Base-by-base conservation (phyloP, 306 rosid species). In the Lathyrus sativus region DNA sequence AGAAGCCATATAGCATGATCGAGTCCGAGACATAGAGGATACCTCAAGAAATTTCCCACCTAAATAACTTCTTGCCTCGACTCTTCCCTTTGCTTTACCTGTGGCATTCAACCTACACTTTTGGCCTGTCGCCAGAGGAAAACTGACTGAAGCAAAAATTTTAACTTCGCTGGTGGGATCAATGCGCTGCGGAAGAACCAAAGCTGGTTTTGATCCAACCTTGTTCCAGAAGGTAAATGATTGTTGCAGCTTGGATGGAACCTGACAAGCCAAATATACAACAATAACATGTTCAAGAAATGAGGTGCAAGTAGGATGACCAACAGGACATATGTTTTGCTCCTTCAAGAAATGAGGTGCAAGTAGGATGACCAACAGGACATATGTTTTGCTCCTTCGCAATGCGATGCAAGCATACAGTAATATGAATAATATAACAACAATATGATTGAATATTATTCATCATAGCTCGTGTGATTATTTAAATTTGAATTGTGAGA, bases 211-310 rank as follows among this genome's bases (percentile, higher is more conserved):
- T 45, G 74, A 74, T 74, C 71, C 76, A 50, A 80, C 73, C 76
- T 58, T 86, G 71, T 74, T 88, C 90, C 89, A 88, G 43, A 81
- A 75, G 2, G 75, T 65, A 74, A 90, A 76, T 9, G 90, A 85
- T 63, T 75, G 84, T 57, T 74, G 88, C 64, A 93, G 67, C 81
- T 68, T 82, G 68, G 79, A 79, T 29, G 99, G 96, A 61, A 84
- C 88, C 99, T 93, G 88, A 63, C 73, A 75, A 74, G 49, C 70
- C 76, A 74, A 75, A 29, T 12, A 19, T 35, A 67, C 70, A 71
- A 53, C 59, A 46, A 17, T 63, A 60, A 63, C 28, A 71, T 42
- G 67, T 67, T 67, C 62, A 62, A 65, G 71, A 72, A 59, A 65
- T 57, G 51, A 29, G 22, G 57, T 15, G 31, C 19, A 48, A 48